These are phyloP conservation scores for Fraxinus sp. DNA, from an alignment of 305 asterid species.

Conservation along the genomic window DNA sequence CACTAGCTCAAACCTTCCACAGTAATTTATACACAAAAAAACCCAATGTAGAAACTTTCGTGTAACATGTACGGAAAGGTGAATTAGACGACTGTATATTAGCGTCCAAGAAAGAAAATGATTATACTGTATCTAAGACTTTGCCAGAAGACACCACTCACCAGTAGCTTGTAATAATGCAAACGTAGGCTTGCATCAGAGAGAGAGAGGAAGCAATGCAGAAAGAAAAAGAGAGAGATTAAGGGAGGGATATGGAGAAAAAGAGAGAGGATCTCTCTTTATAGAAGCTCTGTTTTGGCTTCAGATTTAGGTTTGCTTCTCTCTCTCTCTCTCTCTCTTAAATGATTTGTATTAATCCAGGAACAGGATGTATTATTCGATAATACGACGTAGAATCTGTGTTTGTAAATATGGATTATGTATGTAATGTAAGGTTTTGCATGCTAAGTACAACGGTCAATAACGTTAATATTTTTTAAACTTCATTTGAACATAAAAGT, in stretches of 20 bases:
- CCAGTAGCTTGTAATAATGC: not conserved
- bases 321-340: not conserved
- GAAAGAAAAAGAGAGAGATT: conserved; percentile 20
- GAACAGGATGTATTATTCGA: not conserved
- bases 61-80: not conserved
- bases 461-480: conserved; percentile 31
- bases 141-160: not conserved
- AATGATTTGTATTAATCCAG: not conserved
- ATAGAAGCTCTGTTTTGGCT: conserved; percentile 32
- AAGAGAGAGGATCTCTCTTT: conserved; percentile 36
- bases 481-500: not conserved
- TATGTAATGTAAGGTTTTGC: not conserved
- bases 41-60: not conserved
- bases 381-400: not conserved
- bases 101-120: too few species aligned
- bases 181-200: conserved; percentile 10
- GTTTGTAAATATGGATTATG: not conserved
- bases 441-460: conserved; percentile 29
- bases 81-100: not conserved
- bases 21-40: not conserved
- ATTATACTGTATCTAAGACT: not conserved
- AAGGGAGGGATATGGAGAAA: conserved; percentile 26
- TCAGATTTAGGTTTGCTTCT: conserved; percentile 22
- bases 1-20: conserved; percentile 18
- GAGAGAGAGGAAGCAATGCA: conserved; percentile 25